These are phyloP conservation scores for Excoecaria agallocha DNA, from an alignment of 345 rosid genomes.

Conservation along the genomic window DNA sequence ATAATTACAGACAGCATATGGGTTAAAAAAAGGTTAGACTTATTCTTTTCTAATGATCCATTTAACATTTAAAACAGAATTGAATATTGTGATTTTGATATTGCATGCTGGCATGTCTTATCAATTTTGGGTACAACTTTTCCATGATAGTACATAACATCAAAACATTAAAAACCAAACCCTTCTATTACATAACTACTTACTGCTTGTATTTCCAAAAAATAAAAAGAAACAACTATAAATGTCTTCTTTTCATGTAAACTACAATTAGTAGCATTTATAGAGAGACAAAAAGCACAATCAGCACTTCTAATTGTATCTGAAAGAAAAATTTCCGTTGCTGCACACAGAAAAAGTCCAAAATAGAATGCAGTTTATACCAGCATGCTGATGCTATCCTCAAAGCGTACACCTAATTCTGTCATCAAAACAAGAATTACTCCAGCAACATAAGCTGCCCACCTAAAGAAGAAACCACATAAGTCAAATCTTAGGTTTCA, in stretches of 20 bases:
- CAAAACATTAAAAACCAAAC: no score
- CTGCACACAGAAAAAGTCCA: constrained; percentile 1
- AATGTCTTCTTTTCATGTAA: not conserved
- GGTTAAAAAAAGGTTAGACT: no score
- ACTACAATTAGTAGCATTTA: not conserved
- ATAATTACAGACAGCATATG: no score
- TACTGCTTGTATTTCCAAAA: not conserved
- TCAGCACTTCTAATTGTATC: not conserved
- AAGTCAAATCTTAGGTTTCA: constrained; percentile 18
- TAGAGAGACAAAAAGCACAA: not conserved
- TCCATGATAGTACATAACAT: not conserved
- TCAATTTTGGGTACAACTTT: not conserved
- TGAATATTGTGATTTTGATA: not conserved
- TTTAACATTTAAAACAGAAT: not conserved
- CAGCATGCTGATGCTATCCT: constrained; percentile 93
- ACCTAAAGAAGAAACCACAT: constrained; percentile 45
- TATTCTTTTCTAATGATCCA: no score
- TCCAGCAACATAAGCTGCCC: constrained; percentile 99
- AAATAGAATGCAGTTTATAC: constrained; percentile 38
- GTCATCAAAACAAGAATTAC: constrained; percentile 94
- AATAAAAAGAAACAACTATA: not conserved
- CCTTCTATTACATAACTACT: no score
- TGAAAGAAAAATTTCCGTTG: constrained; percentile 15
- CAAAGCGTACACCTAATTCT: constrained; percentile 78
- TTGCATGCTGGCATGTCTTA: not conserved